These are phyloP conservation scores for Fusarium musae DNA, from an alignment of 2,329 filamentous ascomycete genomes.

Conservation along the genomic window DNA sequence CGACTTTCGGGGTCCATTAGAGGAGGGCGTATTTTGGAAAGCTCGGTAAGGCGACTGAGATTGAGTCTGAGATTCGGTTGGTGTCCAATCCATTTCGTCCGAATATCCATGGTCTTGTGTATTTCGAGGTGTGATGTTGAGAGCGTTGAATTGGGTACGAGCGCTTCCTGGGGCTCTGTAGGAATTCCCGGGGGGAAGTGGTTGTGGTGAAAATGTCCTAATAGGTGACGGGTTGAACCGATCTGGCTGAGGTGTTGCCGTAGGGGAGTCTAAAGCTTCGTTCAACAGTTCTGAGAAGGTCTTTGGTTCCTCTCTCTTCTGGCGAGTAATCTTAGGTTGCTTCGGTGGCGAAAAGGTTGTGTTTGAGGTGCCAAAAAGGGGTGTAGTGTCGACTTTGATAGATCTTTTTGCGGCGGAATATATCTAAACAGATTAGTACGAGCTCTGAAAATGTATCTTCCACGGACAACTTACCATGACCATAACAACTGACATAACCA, in stretches of 20 bases:
- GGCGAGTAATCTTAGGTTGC: slow-evolving; percentile 31
- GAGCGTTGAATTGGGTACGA: slow-evolving; percentile 17
- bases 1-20: slow-evolving; percentile 53
- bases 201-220: slow-evolving; percentile 29
- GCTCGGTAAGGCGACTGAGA: slow-evolving; percentile 57
- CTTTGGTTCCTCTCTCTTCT: slow-evolving; percentile 49
- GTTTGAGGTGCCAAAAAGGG: slow-evolving; percentile 57
- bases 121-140: slow-evolving; percentile 30
- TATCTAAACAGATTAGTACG: slow-evolving; percentile 52
- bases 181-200: slow-evolving; percentile 31
- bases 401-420: slow-evolving; percentile 56
- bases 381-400: slow-evolving; percentile 67
- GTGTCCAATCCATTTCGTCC: slow-evolving; percentile 81
- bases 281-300: slow-evolving; percentile 57
- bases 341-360: slow-evolving; percentile 42
- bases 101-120: slow-evolving; percentile 50
- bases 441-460: accelerated
- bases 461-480: slow-evolving; percentile 58
- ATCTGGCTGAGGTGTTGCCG: slow-evolving; percentile 18
- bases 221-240: slow-evolving; percentile 22
- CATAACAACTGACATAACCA: slow-evolving; percentile 63
- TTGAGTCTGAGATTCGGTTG: slow-evolving; percentile 61
- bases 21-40: slow-evolving; percentile 59
- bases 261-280: slow-evolving; percentile 48
- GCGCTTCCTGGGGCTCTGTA: slow-evolving; percentile 15